Evolutionary conservation across 805 yeast genomes (phyloP), one percentile per base, ranked within the genome.

Genomic region (Cyberlindnera petersonii): DNA sequence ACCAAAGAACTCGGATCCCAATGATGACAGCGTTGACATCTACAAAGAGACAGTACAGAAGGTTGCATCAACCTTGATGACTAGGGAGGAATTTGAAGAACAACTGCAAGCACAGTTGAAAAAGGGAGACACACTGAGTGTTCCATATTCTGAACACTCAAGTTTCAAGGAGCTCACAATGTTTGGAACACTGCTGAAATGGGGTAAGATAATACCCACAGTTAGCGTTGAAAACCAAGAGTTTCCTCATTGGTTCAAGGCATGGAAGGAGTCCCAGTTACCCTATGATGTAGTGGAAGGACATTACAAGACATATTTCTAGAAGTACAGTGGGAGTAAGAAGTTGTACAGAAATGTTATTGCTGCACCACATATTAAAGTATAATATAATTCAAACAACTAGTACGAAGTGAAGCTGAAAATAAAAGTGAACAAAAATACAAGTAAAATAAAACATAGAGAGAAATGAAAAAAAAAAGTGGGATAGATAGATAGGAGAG

Each of bases 111-210:
- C 31, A 2, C 47, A 43, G 22, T 39, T 46, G 44, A 17, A 27
- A 6, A 15, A 40, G 15, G 44, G 47, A 3, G 37, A 47, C 19
- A 35, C 28, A 11, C 37, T 81, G 49, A 60, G 72, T 9, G 74
- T 89, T 2, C 98, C 98, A 0, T 93, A 93, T 55, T 82, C 94
- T 53, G 98, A 93, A 56, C 98, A 93, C 63, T 86, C 96, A 9
- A 86, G 95, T 41, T 91, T 79, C 52, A 65, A 83, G 26, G 98
- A 93, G 53, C 66, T 93, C 26, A 69, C 81, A 10, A 69, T 72
- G 39, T 86, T 91, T 55, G 74, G 82, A 17, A 63, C 72, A 3
- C 61, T 71, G 17, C 49, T 86, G 28, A 59, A 71, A 7, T 72
- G 77, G 47, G 61, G 61, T 0, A 53, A 68, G 28, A 72, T 86